Base-by-base conservation (phyloP, 768 basidiomycete genomes). In the Hypholoma fasciculare region DNA sequence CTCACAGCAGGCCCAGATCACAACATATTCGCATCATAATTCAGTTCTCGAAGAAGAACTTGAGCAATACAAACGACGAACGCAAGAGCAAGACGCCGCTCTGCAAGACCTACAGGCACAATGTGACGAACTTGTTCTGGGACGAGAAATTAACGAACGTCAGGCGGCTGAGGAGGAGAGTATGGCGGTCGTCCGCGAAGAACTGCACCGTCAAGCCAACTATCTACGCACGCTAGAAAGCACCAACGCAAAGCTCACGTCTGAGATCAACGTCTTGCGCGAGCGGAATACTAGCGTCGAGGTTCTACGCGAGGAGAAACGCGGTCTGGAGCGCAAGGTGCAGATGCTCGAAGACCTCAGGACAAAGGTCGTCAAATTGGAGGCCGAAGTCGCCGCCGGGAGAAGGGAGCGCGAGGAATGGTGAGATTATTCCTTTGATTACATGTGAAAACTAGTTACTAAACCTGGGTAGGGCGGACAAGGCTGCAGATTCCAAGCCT, bases 221-320 rank as follows among this genome's bases (percentile, higher is more conserved):
- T 84, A 92, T 62, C 71, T 88, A 47, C 82, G 83, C 0, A 76
- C 74, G 0, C 73, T 92, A 0, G 89, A 93, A 67, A 65, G 74
- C 6, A 75, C 76, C 2, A 92, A 92, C 59, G 71, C 79, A 1
- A 81, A 78, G 59, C 70, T 90, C 53, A 77, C 67, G 2, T 65
- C 77, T 0, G 89, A 93, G 63, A 63, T 91, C 14, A 69, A 69
- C 6, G 61, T 76, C 11, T 75, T 90, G 14, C 77, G 82, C 36
- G 84, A 84, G 59, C 75, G 81, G 0, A 75, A 85, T n/a, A 71
- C 77, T 7, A 86, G 82, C 61, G 72, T 89, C 2, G 89, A 90
- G 58, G 85, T 93, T 2, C 66, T 94, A 37, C 76, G 81, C 34
- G 92, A 93, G 67, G 88, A 93, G 71, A 91, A 92, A 60, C 77